A percentile compares a stretch with the other conserved stretches of the same genome.
phyloP scores from a whole-genome alignment of 1,284 basidiomycete genomes.

The Neonothopanus nambi region DNA sequence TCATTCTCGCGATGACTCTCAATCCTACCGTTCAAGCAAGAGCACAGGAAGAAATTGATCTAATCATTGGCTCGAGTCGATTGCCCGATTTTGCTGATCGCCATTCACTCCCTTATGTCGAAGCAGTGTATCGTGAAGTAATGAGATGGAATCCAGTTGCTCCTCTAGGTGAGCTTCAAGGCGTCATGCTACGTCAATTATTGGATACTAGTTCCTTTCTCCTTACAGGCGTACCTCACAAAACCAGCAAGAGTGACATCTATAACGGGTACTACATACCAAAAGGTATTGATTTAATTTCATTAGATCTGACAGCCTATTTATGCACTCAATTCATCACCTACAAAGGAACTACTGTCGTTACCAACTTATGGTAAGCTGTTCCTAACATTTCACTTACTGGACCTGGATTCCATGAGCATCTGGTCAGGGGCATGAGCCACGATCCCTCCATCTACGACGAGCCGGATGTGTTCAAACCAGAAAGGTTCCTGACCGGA shows the following conservation, averaged over 20 bases:
- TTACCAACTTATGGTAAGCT: no score
- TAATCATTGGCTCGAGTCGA: no score
- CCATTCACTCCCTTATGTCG: constrained; percentile 30
- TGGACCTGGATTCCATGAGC: no score
- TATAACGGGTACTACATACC: not conserved
- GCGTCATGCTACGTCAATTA: not conserved
- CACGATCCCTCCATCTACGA: not conserved
- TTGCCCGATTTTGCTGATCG: constrained; percentile 36
- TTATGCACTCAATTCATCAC: not conserved
- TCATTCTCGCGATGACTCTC: no score
- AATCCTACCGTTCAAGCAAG: no score
- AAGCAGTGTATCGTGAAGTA: constrained; percentile 33
- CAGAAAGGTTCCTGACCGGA: not conserved
- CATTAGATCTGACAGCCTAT: not conserved
- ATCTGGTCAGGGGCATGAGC: not conserved
- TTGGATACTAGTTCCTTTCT: not conserved
- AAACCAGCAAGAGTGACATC: not conserved
- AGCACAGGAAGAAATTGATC: no score
- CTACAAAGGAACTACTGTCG: no score
- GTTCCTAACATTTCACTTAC: no score
- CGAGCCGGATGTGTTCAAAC: not conserved
- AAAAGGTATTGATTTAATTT: no score
- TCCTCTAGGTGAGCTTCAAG: constrained; percentile 26
- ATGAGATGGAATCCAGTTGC: constrained; percentile 32
- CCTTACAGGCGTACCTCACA: not conserved